Evolutionary conservation across 345 rosid species (phyloP).

Genomic region (Ailanthus altissimus): DNA sequence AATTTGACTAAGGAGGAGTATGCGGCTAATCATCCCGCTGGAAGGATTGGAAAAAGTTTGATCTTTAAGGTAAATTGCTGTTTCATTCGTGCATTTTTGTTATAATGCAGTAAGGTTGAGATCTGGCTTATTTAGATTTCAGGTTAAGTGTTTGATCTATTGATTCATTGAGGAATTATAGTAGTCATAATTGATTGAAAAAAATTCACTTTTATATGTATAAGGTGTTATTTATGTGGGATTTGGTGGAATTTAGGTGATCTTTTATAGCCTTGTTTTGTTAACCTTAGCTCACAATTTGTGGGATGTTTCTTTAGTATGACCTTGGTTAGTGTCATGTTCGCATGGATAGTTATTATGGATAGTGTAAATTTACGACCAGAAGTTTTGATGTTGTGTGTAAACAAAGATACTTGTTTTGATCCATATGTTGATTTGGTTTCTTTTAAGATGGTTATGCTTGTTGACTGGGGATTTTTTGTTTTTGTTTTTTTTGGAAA

Average conservation of each 20-base stretch:
- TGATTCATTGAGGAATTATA: background rate
- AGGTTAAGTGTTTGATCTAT: background rate
- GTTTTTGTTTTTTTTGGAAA: background rate
- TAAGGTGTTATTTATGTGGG: background rate
- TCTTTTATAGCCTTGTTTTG: background rate
- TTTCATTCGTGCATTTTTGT: background rate
- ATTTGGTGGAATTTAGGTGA: background rate
- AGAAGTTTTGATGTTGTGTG: background rate
- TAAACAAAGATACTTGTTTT: background rate
- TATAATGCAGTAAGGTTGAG: background rate
- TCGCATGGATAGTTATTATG: background rate
- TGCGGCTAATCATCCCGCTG: conserved; percentile 95
- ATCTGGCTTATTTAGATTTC: background rate
- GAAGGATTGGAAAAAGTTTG: conserved; percentile 89
- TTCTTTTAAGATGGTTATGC: background rate
- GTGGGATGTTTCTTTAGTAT: background rate
- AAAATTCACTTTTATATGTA: background rate
- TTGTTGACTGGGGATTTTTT: background rate
- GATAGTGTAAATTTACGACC: background rate
- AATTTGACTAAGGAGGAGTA: conserved; percentile 81
- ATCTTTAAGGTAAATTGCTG: conserved; percentile 67
- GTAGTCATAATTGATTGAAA: background rate
- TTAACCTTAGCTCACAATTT: background rate
- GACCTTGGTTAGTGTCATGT: background rate
- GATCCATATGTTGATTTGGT: background rate